A percentile compares a stretch with the other conserved stretches of the same genome.
These are phyloP conservation scores for Lasiodiplodia sp. DNA, from an alignment of 2,329 filamentous ascomycete genomes.

Conservation along the genomic window DNA sequence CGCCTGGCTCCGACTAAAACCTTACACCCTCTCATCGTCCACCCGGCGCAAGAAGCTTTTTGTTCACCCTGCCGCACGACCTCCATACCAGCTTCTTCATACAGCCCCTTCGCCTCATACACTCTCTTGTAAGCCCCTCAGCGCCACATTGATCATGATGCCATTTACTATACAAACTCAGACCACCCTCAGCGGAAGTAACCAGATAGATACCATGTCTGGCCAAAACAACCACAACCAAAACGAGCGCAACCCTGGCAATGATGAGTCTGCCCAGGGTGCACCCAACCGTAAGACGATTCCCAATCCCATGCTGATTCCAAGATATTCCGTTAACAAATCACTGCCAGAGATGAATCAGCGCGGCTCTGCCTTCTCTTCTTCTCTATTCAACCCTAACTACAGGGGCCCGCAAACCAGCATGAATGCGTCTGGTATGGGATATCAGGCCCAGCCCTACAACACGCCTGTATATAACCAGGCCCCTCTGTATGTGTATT, in stretches of 20 bases:
- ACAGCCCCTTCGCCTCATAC: neutral
- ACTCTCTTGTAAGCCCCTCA: neutral
- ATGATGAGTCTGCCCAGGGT: neutral
- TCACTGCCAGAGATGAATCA: neutral
- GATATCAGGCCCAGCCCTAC: neutral
- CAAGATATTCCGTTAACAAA: neutral
- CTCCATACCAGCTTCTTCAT: neutral
- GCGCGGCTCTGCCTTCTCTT: neutral
- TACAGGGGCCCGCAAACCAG: neutral
- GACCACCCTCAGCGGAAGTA: neutral
- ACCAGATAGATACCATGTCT: neutral
- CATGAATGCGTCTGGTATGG: neutral
- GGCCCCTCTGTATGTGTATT: neutral
- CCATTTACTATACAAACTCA: neutral
- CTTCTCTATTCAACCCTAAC: neutral
- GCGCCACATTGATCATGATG: neutral
- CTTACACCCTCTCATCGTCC: too few species aligned
- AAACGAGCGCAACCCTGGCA: neutral
- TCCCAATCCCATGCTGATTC: accelerated
- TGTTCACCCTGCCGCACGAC: neutral
- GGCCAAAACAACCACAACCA: neutral
- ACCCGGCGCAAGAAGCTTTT: too few species aligned
- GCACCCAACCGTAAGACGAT: neutral
- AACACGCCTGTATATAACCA: neutral
- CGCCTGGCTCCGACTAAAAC: too few species aligned